These are phyloP conservation scores for Fusarium continuum DNA, from an alignment of 2,329 filamentous ascomycete species.

Conservation along the genomic window DNA sequence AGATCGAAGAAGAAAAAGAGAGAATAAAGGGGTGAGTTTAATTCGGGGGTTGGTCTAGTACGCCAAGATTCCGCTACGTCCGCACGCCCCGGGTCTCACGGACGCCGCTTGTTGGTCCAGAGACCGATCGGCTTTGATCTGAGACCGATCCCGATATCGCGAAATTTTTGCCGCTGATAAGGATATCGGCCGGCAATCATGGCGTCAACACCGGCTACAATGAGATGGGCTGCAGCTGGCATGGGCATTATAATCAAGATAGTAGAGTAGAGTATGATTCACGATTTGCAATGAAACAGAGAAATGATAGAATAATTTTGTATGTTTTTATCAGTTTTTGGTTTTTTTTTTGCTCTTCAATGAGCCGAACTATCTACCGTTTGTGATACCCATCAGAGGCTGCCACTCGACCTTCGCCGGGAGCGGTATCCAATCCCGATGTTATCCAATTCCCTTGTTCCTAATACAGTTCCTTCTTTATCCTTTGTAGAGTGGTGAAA, in stretches of 20 bases:
- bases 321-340: conserved; percentile 37
- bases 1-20: conserved; percentile 5
- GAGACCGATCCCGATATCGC: conserved; percentile 37
- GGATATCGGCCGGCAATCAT: conserved; percentile 20
- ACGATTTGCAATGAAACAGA: conserved; percentile 6
- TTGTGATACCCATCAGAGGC: conserved; percentile 9
- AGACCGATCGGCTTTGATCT: conserved; percentile 31
- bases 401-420: conserved; percentile 41
- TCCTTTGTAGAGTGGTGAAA: conserved; percentile 38
- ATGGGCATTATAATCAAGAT: conserved; percentile 9
- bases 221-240: conserved; percentile 22
- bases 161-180: conserved; percentile 34
- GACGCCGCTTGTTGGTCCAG: conserved; percentile 16
- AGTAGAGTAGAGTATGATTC: not conserved
- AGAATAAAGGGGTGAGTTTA: conserved; percentile 1
- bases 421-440: conserved; percentile 36
- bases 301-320: conserved; percentile 17
- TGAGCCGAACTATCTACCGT: conserved; percentile 39
- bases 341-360: conserved; percentile 17
- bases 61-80: not conserved
- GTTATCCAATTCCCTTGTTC: conserved; percentile 27
- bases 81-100: conserved; percentile 7
- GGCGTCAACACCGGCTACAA: conserved; percentile 18
- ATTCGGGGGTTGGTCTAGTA: not conserved
- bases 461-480: conserved; percentile 27